Evolutionary conservation across 1,284 basidiomycete species (phyloP), one percentile per base, ranked within the genome.

Genomic region (Marasmius tenuissimus): DNA sequence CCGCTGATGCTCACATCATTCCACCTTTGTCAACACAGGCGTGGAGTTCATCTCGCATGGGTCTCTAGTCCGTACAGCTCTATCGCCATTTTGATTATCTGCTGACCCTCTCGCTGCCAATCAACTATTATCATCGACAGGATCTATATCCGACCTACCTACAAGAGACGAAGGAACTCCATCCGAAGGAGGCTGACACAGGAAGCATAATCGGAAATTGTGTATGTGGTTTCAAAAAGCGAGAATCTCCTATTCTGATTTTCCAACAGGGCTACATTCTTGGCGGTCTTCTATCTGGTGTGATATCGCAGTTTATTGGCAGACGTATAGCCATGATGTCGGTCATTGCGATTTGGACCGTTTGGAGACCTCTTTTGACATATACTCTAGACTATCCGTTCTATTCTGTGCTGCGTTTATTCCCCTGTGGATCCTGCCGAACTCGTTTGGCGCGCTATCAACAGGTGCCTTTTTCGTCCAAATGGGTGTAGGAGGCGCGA

Each of bases 1-100:
- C n/a, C 49, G 27, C 55, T 49, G 18, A 22, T 50, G n/a, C 35
- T 27, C 14, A 35, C 50, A 14, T 42, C n/a, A 34, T 49, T 61
- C n/a, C 20, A 12, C 37, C 40, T 6, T 50, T 14, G 18, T 47
- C 20, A 37, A 4, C n/a, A 39, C 71, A 85, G 90, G 91, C 7
- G 95, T 97, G 84, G 97, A 96, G 80, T 98, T 98, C 82, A 80
- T 96, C 65, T 92, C 91, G 4, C 94, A 96, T 75, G 93, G 92
- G 14, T 93, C 91, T 62, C 92, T 93, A 71, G 79, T 77, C 67
- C 56, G 74, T 65, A n/a, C 39, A 20, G n/a, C n/a, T n/a, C n/a
- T n/a, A n/a, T n/a, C n/a, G n/a, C n/a, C 55, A 40, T 37, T 38
- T 35, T 49, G 42, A 45, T 45, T 45, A 4, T 16, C 12, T 16